Conservation (phyloP, 2,329 filamentous ascomycete genomes). For the Coniochaeta hoffmannii region DNA sequence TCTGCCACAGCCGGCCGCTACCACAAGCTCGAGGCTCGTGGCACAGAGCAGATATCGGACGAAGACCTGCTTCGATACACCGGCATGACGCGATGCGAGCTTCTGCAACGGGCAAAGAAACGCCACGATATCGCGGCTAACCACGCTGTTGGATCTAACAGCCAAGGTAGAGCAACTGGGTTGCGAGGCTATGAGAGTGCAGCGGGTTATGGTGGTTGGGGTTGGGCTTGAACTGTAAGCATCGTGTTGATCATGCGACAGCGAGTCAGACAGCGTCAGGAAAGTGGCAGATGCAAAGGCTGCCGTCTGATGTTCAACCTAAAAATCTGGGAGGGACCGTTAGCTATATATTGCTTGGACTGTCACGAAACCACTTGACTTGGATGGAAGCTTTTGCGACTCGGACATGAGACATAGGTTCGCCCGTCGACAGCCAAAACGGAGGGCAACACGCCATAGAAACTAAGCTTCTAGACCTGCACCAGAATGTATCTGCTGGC, state of each 20-base stretch:
- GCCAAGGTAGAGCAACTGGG: neutral
- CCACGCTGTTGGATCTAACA: constrained; percentile 20
- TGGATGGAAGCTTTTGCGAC: no score
- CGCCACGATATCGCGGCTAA: constrained; percentile 32
- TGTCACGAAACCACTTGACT: no score
- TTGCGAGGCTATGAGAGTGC: neutral
- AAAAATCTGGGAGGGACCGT: no score
- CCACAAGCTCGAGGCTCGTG: neutral
- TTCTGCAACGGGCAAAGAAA: constrained; percentile 28
- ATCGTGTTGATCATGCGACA: neutral
- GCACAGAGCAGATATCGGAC: constrained; percentile 20
- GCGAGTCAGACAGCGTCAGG: no score
- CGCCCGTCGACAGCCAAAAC: no score
- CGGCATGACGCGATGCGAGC: constrained; percentile 24
- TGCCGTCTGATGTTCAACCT: no score
- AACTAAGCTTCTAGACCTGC: no score
- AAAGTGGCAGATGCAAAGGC: neutral
- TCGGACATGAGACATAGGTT: no score
- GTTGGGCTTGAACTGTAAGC: neutral
- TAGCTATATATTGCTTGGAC: no score
- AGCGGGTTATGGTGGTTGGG: neutral
- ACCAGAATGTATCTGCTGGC: no score
- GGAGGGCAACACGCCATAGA: no score
- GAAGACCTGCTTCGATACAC: constrained; percentile 33
- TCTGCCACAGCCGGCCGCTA: neutral